These are phyloP conservation scores for Podaxis pistillaris DNA, from an alignment of 768 basidiomycete species.

Conservation along the genomic window DNA sequence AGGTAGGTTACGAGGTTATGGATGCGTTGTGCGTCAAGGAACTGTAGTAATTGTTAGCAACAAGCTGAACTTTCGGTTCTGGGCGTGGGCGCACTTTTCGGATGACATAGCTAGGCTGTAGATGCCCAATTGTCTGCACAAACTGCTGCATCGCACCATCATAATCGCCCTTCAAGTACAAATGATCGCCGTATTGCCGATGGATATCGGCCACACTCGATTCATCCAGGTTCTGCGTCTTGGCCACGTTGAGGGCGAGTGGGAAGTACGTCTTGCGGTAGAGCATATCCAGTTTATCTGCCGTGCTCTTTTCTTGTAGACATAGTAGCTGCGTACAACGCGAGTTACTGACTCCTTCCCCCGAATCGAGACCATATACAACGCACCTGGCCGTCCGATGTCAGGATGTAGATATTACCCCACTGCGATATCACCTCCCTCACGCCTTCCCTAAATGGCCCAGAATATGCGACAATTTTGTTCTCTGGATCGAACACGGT, in stretches of 20 bases:
- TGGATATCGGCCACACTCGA: conserved; percentile 85
- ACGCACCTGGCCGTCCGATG: conserved; percentile 74
- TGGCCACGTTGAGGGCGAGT: conserved; percentile 81
- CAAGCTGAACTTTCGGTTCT: not conserved
- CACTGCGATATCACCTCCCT: conserved; percentile 79
- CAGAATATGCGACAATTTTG: conserved; percentile 84
- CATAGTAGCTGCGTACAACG: conserved; percentile 48
- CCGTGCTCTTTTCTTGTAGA: conserved; percentile 76
- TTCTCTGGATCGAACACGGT: conserved; percentile 91
- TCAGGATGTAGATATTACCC: conserved; percentile 77
- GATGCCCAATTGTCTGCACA: conserved; percentile 81
- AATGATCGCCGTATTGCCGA: conserved; percentile 84
- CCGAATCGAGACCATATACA: not conserved
- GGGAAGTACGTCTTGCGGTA: conserved; percentile 78
- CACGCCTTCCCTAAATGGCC: conserved; percentile 80
- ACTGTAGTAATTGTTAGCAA: conserved; percentile 46
- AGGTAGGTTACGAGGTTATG: conserved; percentile 94
- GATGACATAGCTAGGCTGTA: conserved; percentile 95
- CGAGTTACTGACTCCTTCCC: not conserved
- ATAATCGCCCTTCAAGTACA: conserved; percentile 89
- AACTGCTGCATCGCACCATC: conserved; percentile 94
- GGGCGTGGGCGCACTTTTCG: conserved; percentile 64
- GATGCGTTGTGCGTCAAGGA: conserved; percentile 94
- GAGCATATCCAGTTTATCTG: conserved; percentile 82
- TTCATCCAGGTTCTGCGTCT: conserved; percentile 72